Evolutionary conservation across 2,329 filamentous ascomycete genomes (phyloP).

Genomic region (Magnaporthiopsis incrustans): DNA sequence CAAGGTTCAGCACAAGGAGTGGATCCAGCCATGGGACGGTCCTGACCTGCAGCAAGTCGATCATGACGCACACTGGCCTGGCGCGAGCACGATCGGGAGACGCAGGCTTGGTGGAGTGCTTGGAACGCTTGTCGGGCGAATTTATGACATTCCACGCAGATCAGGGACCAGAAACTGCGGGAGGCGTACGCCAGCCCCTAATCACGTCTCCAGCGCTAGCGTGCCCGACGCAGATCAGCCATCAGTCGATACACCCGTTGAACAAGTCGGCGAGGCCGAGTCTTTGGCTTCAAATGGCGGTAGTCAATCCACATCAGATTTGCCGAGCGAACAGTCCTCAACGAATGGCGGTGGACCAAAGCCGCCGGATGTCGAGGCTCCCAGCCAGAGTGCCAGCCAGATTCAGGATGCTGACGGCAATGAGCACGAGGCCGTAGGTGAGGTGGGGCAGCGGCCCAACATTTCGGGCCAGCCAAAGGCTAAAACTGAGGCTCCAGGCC

Average conservation of each 20-base stretch:
- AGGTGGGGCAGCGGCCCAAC: neutral
- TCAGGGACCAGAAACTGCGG: neutral
- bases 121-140: slow-evolving; percentile 58
- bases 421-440: neutral
- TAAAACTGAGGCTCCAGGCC: slow-evolving; percentile 14
- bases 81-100: slow-evolving; percentile 49
- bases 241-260: neutral
- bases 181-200: neutral
- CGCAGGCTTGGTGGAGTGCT: slow-evolving; percentile 60
- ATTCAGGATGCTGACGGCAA: neutral
- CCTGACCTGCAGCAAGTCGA: slow-evolving; percentile 56
- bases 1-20: slow-evolving; percentile 37
- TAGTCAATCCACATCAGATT: neutral
- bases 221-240: no score
- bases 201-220: neutral
- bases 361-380: neutral
- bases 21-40: slow-evolving; percentile 56
- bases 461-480: neutral
- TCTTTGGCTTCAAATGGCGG: neutral
- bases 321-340: neutral
- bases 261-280: neutral
- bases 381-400: neutral
- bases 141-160: slow-evolving; percentile 48
- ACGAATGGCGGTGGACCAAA: neutral
- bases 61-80: slow-evolving; percentile 47